These are phyloP conservation scores for Didymosphaeria variabile DNA, from an alignment of 2,329 filamentous ascomycete genomes.

Conservation along the genomic window DNA sequence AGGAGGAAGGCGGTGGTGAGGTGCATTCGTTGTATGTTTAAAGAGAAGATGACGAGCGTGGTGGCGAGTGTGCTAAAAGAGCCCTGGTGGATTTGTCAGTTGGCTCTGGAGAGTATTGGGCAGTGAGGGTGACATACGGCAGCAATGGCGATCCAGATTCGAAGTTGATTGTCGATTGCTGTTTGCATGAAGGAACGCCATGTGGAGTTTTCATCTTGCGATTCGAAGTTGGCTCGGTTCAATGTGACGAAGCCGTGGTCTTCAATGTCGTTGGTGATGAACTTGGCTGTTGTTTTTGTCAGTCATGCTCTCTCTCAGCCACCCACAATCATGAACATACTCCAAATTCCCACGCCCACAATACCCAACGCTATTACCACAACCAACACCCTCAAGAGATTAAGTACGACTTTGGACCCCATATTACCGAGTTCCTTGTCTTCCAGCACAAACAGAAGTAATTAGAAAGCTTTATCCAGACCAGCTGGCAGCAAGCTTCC, in stretches of 20 bases:
- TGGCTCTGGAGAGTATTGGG: neutral
- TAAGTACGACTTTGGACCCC: slow-evolving; percentile 26
- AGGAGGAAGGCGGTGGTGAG: slow-evolving; percentile 31
- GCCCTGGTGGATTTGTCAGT: slow-evolving; percentile 27
- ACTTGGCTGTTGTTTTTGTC: slow-evolving; percentile 20
- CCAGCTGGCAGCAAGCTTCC: slow-evolving; percentile 39
- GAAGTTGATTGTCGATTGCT: slow-evolving; percentile 23
- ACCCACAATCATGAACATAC: slow-evolving; percentile 23
- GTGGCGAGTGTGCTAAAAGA: slow-evolving; percentile 30
- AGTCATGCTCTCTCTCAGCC: neutral
- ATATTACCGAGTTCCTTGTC: slow-evolving; percentile 24
- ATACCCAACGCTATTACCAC: slow-evolving; percentile 31
- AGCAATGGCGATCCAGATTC: slow-evolving; percentile 37
- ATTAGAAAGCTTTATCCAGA: slow-evolving; percentile 20
- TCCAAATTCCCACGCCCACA: slow-evolving; percentile 36
- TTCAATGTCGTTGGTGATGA: slow-evolving; percentile 34
- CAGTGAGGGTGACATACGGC: slow-evolving; percentile 26
- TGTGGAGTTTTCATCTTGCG: slow-evolving; percentile 18
- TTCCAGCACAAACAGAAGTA: neutral
- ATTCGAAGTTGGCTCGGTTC: slow-evolving; percentile 18
- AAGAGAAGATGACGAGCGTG: slow-evolving; percentile 29
- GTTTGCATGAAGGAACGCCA: slow-evolving; percentile 34
- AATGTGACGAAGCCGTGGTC: slow-evolving; percentile 29
- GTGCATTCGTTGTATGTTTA: slow-evolving; percentile 24
- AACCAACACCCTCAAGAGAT: slow-evolving; percentile 32